Evolutionary conservation across 169 alveolate genomes (phyloP).

Genomic region (Miamiensis avidus): DNA sequence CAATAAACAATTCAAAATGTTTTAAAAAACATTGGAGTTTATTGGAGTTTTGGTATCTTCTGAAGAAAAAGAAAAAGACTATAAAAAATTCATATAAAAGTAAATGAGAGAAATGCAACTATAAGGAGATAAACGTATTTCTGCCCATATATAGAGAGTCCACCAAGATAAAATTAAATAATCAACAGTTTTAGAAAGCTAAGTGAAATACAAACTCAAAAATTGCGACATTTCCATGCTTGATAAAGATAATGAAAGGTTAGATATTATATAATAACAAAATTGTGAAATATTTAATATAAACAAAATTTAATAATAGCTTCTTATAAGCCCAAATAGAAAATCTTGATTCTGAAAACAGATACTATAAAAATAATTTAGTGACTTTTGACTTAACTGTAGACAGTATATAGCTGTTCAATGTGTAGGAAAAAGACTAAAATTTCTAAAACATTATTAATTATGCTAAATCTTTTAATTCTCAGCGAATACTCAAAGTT

Average conservation of each 20-base stretch:
- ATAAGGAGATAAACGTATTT: not conserved
- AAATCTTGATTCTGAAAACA: not conserved
- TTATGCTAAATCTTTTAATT: not conserved
- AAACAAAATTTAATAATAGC: not conserved
- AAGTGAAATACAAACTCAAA: not conserved
- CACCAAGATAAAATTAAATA: not conserved
- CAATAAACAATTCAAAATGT: not conserved
- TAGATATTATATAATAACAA: too few relatives aligned
- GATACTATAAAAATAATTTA: too few relatives aligned
- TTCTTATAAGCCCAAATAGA: not conserved
- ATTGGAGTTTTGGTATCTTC: not conserved
- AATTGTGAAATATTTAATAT: not conserved
- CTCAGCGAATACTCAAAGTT: not conserved
- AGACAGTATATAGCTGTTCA: not conserved
- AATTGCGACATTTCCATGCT: not conserved
- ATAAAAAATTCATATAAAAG: too few relatives aligned
- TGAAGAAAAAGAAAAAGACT: not conserved
- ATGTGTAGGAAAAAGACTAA: not conserved
- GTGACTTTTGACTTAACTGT: not conserved
- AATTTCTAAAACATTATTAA: too few relatives aligned
- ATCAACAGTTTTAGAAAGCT: too few relatives aligned
- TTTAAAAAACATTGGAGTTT: not conserved
- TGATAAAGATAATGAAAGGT: not conserved
- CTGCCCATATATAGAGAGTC: not conserved
- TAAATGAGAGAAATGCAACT: not conserved